A percentile compares a stretch with the other conserved stretches of the same genome.
Evolutionary conservation across 352 stramenopile genomes (phyloP).

Genomic region (Globisporangium viniferum): DNA sequence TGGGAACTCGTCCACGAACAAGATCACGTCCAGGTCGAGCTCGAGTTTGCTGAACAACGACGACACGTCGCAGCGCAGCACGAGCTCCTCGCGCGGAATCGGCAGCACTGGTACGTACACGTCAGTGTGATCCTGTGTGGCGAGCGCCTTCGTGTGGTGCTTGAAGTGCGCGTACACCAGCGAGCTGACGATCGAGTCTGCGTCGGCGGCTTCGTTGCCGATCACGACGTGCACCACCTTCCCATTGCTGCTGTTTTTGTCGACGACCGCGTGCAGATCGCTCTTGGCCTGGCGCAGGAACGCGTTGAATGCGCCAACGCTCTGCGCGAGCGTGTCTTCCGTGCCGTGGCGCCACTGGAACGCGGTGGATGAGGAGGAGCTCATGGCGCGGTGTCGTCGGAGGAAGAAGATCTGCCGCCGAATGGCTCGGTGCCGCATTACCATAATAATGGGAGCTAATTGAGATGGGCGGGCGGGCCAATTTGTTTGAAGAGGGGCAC

Average conservation of each 20-base stretch:
- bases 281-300: constrained; percentile 23
- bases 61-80: constrained; percentile 66
- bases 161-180: constrained; percentile 60
- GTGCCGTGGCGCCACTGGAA: constrained; percentile 17
- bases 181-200: constrained; percentile 82
- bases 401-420: background rate
- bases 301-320: constrained; percentile 18
- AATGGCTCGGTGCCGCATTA: background rate
- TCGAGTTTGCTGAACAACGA: constrained; percentile 51
- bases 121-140: constrained; percentile 1
- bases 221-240: constrained; percentile 55
- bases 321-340: background rate
- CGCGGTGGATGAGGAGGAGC: background rate
- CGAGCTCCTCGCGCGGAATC: constrained; percentile 58
- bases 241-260: background rate
- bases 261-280: constrained; percentile 8
- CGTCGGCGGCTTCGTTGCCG: constrained; percentile 78
- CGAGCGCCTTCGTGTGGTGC: constrained; percentile 15
- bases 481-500: background rate
- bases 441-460: background rate
- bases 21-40: constrained; percentile 48
- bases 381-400: constrained; percentile 10
- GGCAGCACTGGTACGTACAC: constrained; percentile 58
- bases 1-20: constrained; percentile 80
- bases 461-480: background rate